Conservation (phyloP, 2,329 filamentous ascomycete genomes). For the Exophiala viscosa region DNA sequence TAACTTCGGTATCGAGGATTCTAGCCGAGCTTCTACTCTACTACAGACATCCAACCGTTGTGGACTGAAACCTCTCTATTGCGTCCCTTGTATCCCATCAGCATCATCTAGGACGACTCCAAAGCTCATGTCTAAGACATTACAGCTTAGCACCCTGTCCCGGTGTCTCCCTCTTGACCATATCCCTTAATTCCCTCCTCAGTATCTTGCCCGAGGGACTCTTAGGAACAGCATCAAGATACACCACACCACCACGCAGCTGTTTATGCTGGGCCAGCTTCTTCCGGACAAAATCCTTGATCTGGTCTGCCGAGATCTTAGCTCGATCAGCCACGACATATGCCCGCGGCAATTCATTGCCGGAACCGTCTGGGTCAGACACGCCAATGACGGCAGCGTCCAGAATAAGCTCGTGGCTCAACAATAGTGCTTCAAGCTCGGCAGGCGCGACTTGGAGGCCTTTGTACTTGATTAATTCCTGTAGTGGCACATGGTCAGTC, state of each 20-base stretch:
- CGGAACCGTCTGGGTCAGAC: conserved; percentile 29
- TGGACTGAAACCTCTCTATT: no score
- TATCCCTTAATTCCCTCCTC: conserved; percentile 34
- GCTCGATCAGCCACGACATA: conserved; percentile 40
- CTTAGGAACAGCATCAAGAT: conserved; percentile 37
- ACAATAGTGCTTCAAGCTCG: conserved; percentile 45
- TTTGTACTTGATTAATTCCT: conserved; percentile 57
- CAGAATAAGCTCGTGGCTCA: conserved; percentile 39
- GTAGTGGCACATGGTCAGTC: conserved; percentile 46
- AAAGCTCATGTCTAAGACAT: no score
- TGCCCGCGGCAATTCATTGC: conserved; percentile 42
- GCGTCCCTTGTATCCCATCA: no score
- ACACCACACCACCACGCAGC: conserved; percentile 36
- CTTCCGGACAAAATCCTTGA: conserved; percentile 32
- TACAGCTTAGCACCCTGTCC: conserved; percentile 15
- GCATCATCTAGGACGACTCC: no score
- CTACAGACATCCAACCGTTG: no score
- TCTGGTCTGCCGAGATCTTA: conserved; percentile 31
- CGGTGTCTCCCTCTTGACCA: conserved; percentile 25
- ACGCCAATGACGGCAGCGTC: conserved; percentile 49
- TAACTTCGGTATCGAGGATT: no score
- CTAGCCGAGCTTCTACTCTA: no score
- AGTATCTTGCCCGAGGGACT: conserved; percentile 39
- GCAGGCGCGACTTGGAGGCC: conserved; percentile 48
- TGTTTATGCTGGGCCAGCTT: conserved; percentile 34